These are phyloP conservation scores for Kodamaea kakaduensis DNA, from an alignment of 805 yeast species.

Conservation along the genomic window DNA sequence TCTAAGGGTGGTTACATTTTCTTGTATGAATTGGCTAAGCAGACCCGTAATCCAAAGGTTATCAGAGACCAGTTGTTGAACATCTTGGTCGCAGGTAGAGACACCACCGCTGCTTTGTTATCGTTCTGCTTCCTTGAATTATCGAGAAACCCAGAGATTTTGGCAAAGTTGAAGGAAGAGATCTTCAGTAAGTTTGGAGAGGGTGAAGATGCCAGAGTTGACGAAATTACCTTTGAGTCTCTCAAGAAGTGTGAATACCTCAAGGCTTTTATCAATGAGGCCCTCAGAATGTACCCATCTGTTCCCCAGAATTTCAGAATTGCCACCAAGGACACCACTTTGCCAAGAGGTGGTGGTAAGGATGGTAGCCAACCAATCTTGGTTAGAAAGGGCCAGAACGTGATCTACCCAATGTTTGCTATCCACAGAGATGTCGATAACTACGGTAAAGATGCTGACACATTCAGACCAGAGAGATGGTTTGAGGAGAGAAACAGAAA, in stretches of 20 bases:
- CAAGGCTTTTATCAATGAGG: slow-evolving; percentile 45
- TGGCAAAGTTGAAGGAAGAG: slow-evolving; percentile 34
- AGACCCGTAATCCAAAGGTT: slow-evolving; percentile 43
- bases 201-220: slow-evolving; percentile 30
- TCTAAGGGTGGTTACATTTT: slow-evolving; percentile 42
- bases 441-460: slow-evolving; percentile 34
- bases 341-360: slow-evolving; percentile 50
- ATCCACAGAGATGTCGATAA: slow-evolving; percentile 17
- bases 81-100: slow-evolving; percentile 52
- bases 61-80: slow-evolving; percentile 50
- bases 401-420: slow-evolving; percentile 18
- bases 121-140: slow-evolving; percentile 45
- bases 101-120: slow-evolving; percentile 50
- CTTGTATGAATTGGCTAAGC: slow-evolving; percentile 45
- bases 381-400: slow-evolving; percentile 22
- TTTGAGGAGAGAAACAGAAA: slow-evolving; percentile 19
- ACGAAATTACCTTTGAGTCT: slow-evolving; percentile 43
- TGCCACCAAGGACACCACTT: slow-evolving; percentile 42
- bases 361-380: slow-evolving; percentile 20
- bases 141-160: slow-evolving; percentile 39
- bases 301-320: slow-evolving; percentile 48
- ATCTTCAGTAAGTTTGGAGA: slow-evolving; percentile 30
- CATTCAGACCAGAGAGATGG: slow-evolving; percentile 40
- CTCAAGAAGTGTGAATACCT: slow-evolving; percentile 47
- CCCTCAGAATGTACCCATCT: slow-evolving; percentile 47